Evolutionary conservation across 2,329 filamentous ascomycete species (phyloP).

Genomic region (Aspergillus niger): DNA sequence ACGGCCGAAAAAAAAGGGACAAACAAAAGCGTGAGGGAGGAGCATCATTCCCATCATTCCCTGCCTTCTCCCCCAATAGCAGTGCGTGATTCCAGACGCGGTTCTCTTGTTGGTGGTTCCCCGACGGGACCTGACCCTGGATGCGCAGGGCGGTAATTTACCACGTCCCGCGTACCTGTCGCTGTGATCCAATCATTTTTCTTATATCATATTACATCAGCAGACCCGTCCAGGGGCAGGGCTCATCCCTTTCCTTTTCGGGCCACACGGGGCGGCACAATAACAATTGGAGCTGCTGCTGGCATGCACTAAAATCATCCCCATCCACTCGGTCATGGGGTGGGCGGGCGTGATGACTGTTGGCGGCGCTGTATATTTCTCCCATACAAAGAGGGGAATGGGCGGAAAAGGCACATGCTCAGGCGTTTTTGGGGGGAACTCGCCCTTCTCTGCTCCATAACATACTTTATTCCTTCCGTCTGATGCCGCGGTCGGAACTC

Average conservation of each 20-base stretch:
- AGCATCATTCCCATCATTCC: not conserved
- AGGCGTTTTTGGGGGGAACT: not conserved
- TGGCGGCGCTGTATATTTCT: conserved; percentile 13
- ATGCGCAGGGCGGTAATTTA: conserved; percentile 20
- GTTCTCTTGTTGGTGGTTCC: conserved; percentile 11
- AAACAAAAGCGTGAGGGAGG: conserved; percentile 4
- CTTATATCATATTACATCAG: conserved; percentile 8
- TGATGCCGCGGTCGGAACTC: not conserved
- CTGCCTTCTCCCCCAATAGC: not conserved
- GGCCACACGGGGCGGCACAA: conserved; percentile 9
- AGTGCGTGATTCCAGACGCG: not conserved
- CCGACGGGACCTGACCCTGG: conserved; percentile 21
- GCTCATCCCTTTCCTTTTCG: conserved; percentile 13
- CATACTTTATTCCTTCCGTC: not conserved
- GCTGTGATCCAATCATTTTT: conserved; percentile 13
- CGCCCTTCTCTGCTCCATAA: too few species aligned
- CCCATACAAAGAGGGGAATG: conserved; percentile 21
- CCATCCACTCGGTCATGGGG: conserved; percentile 1
- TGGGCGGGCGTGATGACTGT: conserved; percentile 3
- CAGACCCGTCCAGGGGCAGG: conserved; percentile 13
- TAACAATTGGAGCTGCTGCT: not conserved
- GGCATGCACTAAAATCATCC: conserved; percentile 5
- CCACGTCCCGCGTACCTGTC: conserved; percentile 17
- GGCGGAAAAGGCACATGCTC: not conserved
- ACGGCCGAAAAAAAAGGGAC: conserved; percentile 1